Percentiles rank a stretch among this genome's conserved stretches.
Evolutionary conservation across 139 green algal species (phyloP).

Genomic region (Chlamydomonas schloesseri): DNA sequence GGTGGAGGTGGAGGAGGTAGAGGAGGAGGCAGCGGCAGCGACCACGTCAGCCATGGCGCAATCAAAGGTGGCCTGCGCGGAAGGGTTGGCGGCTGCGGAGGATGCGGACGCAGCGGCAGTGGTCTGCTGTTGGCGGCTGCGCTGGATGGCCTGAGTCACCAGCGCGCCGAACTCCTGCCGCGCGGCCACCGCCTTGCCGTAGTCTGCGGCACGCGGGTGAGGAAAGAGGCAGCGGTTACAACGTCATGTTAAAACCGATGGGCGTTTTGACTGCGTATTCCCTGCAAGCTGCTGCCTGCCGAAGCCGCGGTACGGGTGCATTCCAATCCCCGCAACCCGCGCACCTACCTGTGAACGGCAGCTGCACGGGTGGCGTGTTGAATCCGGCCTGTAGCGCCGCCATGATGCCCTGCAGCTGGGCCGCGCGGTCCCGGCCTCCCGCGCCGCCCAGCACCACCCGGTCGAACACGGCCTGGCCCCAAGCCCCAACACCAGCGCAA

Average conservation of each 20-base stretch:
- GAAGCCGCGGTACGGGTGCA: no score
- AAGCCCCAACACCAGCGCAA: no score
- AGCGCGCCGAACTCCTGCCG: neutral
- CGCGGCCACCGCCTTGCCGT: slow-evolving; percentile 23
- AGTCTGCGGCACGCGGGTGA: neutral
- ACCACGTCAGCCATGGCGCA: neutral
- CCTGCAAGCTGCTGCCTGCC: no score
- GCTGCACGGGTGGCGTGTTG: slow-evolving; percentile 10
- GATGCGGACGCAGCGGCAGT: no score
- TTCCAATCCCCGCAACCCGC: no score
- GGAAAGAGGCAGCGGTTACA: no score
- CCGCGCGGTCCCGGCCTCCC: neutral
- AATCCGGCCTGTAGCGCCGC: slow-evolving; percentile 1
- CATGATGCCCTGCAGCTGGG: neutral
- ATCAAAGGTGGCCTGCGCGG: neutral
- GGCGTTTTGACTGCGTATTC: no score
- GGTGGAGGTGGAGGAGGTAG: neutral
- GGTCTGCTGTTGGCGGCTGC: neutral
- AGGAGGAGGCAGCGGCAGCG: neutral
- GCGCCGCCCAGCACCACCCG: slow-evolving; percentile 5
- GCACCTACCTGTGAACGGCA: slow-evolving; percentile 29
- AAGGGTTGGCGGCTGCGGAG: no score
- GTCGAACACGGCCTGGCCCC: slow-evolving; percentile 6
- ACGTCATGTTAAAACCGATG: no score
- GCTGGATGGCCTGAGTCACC: neutral